A percentile compares a stretch with the other conserved stretches of the same genome.
Evolutionary conservation across 441 rosid species (phyloP).

Genomic region (Isatis lusitanica): DNA sequence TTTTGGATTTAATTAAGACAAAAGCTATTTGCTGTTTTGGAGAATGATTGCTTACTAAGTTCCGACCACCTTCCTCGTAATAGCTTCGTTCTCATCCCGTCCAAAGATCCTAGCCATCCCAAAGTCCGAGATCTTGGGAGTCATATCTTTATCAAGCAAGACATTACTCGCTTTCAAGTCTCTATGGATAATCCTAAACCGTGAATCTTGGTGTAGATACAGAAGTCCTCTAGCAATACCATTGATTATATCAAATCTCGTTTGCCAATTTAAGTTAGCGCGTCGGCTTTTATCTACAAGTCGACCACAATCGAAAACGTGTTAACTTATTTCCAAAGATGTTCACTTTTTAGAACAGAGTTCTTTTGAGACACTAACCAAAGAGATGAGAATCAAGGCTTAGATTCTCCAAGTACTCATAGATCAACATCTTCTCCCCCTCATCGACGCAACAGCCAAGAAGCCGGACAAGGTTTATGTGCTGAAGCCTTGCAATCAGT

Average conservation of each 20-base stretch:
- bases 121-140: conserved; percentile 74
- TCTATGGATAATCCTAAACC: conserved; percentile 74
- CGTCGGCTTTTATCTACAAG: conserved; percentile 46
- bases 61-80: conserved; percentile 68
- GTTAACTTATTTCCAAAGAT: background rate
- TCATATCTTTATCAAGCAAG: conserved; percentile 61
- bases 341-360: background rate
- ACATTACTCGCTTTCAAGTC: conserved; percentile 78
- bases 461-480: conserved; percentile 43
- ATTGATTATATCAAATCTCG: conserved; percentile 49
- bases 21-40: background rate
- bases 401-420: conserved; percentile 40
- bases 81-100: conserved; percentile 60
- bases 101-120: conserved; percentile 88
- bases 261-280: conserved; percentile 50
- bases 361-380: conserved; percentile 14
- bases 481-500: conserved; percentile 42
- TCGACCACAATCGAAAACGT: background rate
- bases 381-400: conserved; percentile 40
- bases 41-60: conserved; percentile 60
- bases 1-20: too few relatives aligned
- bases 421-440: conserved; percentile 37
- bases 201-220: conserved; percentile 77
- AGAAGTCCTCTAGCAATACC: conserved; percentile 75
- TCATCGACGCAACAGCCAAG: conserved; percentile 35